Evolutionary conservation across 129 eudicot genomes (phyloP).

Genomic region (Calendula officinalis): DNA sequence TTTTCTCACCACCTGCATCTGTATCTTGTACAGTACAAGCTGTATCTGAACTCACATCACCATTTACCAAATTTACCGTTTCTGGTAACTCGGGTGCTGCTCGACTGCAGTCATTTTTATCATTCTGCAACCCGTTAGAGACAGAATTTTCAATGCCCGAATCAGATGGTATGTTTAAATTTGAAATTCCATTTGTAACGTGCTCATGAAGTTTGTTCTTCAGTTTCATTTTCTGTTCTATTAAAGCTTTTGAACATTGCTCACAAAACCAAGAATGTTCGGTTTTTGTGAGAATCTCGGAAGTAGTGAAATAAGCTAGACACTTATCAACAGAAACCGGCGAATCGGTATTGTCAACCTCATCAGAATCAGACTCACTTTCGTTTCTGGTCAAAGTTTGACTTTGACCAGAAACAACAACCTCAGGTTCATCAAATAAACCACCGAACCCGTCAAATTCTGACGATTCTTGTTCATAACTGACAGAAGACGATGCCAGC

Average conservation of each 20-base stretch:
- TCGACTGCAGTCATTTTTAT: slow-evolving; percentile 20
- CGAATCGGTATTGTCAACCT: slow-evolving; percentile 65
- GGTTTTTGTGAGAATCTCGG: slow-evolving; percentile 65
- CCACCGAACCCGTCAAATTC: slow-evolving; percentile 84
- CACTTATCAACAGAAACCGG: slow-evolving; percentile 81
- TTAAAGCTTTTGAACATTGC: slow-evolving; percentile 58
- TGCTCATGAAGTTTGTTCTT: slow-evolving; percentile 33
- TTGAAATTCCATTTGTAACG: slow-evolving; percentile 21
- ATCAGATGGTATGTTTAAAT: slow-evolving; percentile 17
- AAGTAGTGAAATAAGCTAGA: slow-evolving; percentile 62
- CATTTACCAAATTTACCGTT: slow-evolving; percentile 19
- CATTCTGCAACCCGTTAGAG: slow-evolving; percentile 14
- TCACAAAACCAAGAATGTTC: slow-evolving; percentile 95
- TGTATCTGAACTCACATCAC: slow-evolving; percentile 6
- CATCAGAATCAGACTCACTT: slow-evolving; percentile 72
- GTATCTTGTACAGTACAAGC: background rate
- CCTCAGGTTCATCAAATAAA: slow-evolving; percentile 79
- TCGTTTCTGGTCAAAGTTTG: slow-evolving; percentile 27
- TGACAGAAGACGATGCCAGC: slow-evolving; percentile 9
- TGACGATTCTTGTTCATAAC: slow-evolving; percentile 32
- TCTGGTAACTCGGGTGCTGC: slow-evolving; percentile 24
- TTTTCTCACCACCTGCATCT: background rate
- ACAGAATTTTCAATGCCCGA: slow-evolving; percentile 17
- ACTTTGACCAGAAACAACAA: slow-evolving; percentile 31
- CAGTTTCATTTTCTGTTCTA: slow-evolving; percentile 33